phyloP scores from a whole-genome alignment of 73 alveolate species.

The Paramecium biaurelia region DNA sequence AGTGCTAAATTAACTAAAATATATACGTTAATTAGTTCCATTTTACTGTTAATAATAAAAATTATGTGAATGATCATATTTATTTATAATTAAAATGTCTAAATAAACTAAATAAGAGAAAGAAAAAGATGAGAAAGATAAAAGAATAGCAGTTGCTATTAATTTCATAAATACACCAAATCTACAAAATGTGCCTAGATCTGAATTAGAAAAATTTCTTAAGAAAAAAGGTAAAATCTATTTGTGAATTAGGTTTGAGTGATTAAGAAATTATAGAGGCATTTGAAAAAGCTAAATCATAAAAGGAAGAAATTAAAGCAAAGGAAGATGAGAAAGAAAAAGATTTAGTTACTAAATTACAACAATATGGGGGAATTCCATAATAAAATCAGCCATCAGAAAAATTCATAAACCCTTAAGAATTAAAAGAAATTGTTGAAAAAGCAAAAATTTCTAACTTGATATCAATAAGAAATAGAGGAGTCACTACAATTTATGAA shows the following conservation, averaged over 20 bases:
- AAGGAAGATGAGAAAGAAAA: slow-evolving; percentile 22
- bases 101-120: background rate
- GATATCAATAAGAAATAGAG: background rate
- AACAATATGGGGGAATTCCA: background rate
- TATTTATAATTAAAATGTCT: background rate
- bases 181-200: background rate
- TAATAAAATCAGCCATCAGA: background rate
- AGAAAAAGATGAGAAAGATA: background rate
- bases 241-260: background rate
- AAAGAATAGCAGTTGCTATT: background rate
- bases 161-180: background rate
- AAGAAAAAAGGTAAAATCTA: slow-evolving; percentile 16
- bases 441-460: background rate
- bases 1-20: background rate
- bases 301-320: background rate
- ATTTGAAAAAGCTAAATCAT: background rate
- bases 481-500: background rate
- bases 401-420: background rate
- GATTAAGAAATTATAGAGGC: background rate
- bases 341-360: background rate
- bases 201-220: background rate
- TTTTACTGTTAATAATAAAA: slow-evolving; percentile 32
- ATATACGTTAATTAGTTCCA: slow-evolving; percentile 13
- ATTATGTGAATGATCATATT: background rate
- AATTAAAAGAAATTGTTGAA: background rate